phyloP scores from a whole-genome alignment of 2,329 filamentous ascomycete genomes.

The Phaeosphaeriaceae sp. region DNA sequence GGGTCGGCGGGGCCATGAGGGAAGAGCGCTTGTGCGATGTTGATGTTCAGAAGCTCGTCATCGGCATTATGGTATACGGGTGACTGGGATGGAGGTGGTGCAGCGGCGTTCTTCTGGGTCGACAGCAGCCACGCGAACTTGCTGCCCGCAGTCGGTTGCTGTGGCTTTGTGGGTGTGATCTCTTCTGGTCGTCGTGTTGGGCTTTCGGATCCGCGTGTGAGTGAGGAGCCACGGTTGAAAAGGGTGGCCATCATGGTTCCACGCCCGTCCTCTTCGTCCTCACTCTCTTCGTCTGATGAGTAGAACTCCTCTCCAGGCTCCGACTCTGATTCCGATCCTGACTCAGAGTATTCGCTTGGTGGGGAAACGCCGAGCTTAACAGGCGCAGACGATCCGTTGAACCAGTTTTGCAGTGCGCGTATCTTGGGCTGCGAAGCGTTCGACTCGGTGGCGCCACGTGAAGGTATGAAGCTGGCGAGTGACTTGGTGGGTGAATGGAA shows the following conservation, averaged over 20 bases:
- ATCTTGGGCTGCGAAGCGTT: constrained; percentile 43
- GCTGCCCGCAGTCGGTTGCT: constrained; percentile 35
- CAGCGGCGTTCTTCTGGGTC: constrained; percentile 42
- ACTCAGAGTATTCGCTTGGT: constrained; percentile 38
- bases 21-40: constrained; percentile 63
- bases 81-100: constrained; percentile 30
- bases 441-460: constrained; percentile 38
- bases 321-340: constrained; percentile 30
- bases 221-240: constrained; percentile 40
- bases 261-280: constrained; percentile 31
- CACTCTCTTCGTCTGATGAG: constrained; percentile 27
- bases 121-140: constrained; percentile 48
- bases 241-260: constrained; percentile 43
- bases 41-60: constrained; percentile 62
- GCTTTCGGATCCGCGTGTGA: constrained; percentile 34
- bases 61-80: constrained; percentile 48
- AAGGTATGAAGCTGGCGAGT: constrained; percentile 50
- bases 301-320: constrained; percentile 37
- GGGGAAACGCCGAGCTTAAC: constrained; percentile 53
- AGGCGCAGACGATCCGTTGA: constrained; percentile 61
- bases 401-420: constrained; percentile 57
- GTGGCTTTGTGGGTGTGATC: constrained; percentile 27
- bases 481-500: constrained; percentile 48
- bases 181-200: constrained; percentile 22
- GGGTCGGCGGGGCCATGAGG: constrained; percentile 59